Percentiles rank a stretch among this genome's conserved stretches.
phyloP scores from a whole-genome alignment of 139 green algal species.

The Volvox africanus region DNA sequence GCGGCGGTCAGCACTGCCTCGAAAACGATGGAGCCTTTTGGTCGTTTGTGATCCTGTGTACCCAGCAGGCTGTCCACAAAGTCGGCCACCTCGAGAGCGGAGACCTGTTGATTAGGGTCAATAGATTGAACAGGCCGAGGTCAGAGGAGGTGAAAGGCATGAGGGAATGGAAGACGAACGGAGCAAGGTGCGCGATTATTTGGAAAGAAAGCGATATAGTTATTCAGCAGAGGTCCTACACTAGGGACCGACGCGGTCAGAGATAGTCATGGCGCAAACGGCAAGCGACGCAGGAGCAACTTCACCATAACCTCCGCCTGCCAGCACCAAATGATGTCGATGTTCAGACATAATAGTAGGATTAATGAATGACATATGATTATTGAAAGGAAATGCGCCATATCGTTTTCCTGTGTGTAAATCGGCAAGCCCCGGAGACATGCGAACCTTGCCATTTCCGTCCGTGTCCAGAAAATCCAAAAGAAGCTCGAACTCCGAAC shows the following conservation, averaged over 20 bases:
- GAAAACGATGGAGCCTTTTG: slow-evolving; percentile 15
- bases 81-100: slow-evolving; percentile 13
- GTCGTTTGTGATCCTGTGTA: background rate
- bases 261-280: too few species aligned
- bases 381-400: too few species aligned
- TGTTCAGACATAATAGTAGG: too few species aligned
- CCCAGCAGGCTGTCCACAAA: slow-evolving; percentile 23
- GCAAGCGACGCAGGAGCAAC: background rate
- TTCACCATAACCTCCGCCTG: too few species aligned
- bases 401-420: too few species aligned
- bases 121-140: too few species aligned
- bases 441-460: slow-evolving; percentile 25
- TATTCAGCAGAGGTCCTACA: background rate
- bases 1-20: background rate
- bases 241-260: too few species aligned
- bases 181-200: background rate
- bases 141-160: background rate
- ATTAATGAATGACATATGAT: too few species aligned
- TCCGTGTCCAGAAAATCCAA: slow-evolving; percentile 22
- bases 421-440: background rate
- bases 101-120: background rate
- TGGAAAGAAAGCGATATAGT: background rate
- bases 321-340: too few species aligned
- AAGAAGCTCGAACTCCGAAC: slow-evolving; percentile 12
- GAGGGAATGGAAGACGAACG: background rate